Conservation (phyloP, 1,284 basidiomycete species). For the Ganoderma meredithae region DNA sequence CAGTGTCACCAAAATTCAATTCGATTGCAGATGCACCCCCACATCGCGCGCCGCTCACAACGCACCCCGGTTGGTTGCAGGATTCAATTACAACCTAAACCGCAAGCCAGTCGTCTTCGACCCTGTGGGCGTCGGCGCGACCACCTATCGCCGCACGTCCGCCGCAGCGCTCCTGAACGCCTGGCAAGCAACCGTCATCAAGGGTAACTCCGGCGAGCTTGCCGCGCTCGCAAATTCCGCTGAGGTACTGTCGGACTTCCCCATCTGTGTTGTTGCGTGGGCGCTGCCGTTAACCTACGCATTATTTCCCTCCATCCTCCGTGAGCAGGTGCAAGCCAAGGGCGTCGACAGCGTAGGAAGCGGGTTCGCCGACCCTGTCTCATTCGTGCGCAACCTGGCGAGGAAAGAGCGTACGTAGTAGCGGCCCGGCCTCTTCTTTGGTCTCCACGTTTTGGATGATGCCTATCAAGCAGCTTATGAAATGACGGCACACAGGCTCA, state of each 20-base stretch:
- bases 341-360: slow-evolving; percentile 89
- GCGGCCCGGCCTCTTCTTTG: not conserved
- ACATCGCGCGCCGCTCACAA: not conserved
- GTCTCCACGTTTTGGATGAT: not conserved
- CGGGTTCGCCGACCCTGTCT: slow-evolving; percentile 79
- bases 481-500: slow-evolving; percentile 69
- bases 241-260: slow-evolving; percentile 58
- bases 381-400: slow-evolving; percentile 78
- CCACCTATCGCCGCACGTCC: slow-evolving; percentile 69
- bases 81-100: slow-evolving; percentile 71
- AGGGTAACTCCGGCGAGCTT: slow-evolving; percentile 95
- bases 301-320: not conserved
- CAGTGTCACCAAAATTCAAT: slow-evolving; percentile 51
- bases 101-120: slow-evolving; percentile 90
- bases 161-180: slow-evolving; percentile 79
- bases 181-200: slow-evolving; percentile 93
- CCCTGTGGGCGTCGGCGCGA: slow-evolving; percentile 94
- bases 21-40: not conserved
- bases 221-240: slow-evolving; percentile 75
- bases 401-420: slow-evolving; percentile 68
- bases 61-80: slow-evolving; percentile 38
- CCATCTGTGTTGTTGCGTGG: not conserved
- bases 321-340: slow-evolving; percentile 69
- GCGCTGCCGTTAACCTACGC: not conserved
- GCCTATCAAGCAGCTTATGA: slow-evolving; percentile 35